Percentiles rank a stretch among this genome's conserved stretches.
These are phyloP conservation scores for Globisporangium solare DNA, from an alignment of 352 stramenopile species.

Conservation along the genomic window DNA sequence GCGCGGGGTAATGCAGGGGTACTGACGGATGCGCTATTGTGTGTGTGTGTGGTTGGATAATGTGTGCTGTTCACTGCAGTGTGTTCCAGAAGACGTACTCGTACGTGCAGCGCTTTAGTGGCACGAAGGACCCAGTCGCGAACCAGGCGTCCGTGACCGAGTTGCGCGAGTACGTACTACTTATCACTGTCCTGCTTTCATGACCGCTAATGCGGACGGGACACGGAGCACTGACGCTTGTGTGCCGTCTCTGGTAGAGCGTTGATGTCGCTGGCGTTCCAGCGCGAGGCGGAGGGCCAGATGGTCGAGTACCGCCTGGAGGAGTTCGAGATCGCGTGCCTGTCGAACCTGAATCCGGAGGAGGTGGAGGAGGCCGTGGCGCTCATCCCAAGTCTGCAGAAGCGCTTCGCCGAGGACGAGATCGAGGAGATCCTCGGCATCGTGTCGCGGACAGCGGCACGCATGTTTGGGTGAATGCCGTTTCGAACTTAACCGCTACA, in stretches of 20 bases:
- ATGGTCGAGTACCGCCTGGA: constrained; percentile 77
- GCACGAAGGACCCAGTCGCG: constrained; percentile 88
- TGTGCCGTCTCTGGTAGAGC: constrained; percentile 30
- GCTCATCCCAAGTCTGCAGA: constrained; percentile 86
- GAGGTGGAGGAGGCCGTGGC: constrained; percentile 86
- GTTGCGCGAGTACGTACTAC: constrained; percentile 71
- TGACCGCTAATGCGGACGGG: background rate
- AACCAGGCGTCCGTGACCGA: constrained; percentile 89
- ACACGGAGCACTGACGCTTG: background rate
- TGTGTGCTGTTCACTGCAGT: constrained; percentile 21
- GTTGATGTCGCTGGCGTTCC: constrained; percentile 82
- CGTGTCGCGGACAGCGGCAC: constrained; percentile 80
- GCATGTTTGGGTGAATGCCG: constrained; percentile 69
- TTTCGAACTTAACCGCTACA: background rate
- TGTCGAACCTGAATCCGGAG: constrained; percentile 89
- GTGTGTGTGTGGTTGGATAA: background rate
- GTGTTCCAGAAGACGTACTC: constrained; percentile 91
- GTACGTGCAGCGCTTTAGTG: constrained; percentile 89
- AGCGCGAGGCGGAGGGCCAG: constrained; percentile 67
- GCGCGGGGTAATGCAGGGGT: too few species aligned
- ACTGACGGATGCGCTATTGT: background rate
- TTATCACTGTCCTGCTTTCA: too few species aligned
- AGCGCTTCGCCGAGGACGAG: constrained; percentile 85
- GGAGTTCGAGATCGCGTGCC: constrained; percentile 88
- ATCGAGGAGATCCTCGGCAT: constrained; percentile 89